Base-by-base conservation (phyloP, 2,329 filamentous ascomycete genomes). In the Fusarium chlamydosporum region DNA sequence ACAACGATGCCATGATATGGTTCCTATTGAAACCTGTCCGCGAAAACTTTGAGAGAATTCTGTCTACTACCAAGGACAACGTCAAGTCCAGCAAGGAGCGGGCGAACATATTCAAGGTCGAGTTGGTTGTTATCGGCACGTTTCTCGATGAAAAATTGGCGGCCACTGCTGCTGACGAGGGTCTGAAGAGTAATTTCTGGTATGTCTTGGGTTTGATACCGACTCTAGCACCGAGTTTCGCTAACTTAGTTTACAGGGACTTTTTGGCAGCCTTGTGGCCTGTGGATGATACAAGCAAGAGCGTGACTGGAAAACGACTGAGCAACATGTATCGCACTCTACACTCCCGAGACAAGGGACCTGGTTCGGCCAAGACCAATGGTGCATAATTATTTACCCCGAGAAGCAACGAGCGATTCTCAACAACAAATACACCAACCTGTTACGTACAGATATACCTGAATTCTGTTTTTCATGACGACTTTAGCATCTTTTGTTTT, bases 61-160 rank as follows among this genome's bases (percentile, higher is more conserved):
- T 86, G 55, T 85, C 84, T 52, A 89, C 88, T 6, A 91, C 87
- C 4, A 87, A 86, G 68, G 88, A 88, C 69, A 85, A 85, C 50
- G 86, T 89, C 65, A 88, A 87, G 56, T 87, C 85, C 29, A 86
- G 87, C 72, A 88, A 89, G 68, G 84, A 87, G 53, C 84, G 89
- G 43, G 85, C 89, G 23, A 84, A 82, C 72, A 84, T 89, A 42
- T 86, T 91, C 74, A 89, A 89, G 71, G 80, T 82, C 29, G 86
- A 90, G 73, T 79, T 91, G 37, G 81, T 89, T 41, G 83, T 83
- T 6, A 88, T 91, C 76, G 89, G 89, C 54, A 85, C 86, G 57
- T 90, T 89, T 72, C 85, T 91, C 65, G 84, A 86, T 50, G 80
- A 79, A 62, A 78, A 77, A 58, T 71, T 82, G 31, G 78, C 83